phyloP scores from a whole-genome alignment of 202 grass and related monocot species.

The Sporobolus alterniflorus region DNA sequence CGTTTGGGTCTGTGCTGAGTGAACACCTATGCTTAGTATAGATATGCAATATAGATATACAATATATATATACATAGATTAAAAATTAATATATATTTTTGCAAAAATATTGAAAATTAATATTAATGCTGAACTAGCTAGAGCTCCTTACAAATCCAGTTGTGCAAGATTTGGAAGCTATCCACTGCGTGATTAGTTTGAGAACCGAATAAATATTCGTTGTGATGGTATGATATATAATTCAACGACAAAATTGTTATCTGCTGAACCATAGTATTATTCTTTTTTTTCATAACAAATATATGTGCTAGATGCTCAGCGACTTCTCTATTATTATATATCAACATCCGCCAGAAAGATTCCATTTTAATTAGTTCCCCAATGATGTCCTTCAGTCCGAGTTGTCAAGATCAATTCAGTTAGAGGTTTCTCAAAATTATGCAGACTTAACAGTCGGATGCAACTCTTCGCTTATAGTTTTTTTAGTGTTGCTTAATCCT shows the following conservation, averaged over 20 bases:
- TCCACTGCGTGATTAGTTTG: neutral
- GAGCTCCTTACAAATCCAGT: no score
- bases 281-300: neutral
- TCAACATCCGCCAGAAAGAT: neutral
- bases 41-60: no score
- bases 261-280: neutral
- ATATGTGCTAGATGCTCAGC: neutral
- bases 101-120: no score
- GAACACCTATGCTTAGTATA: no score
- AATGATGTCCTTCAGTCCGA: neutral
- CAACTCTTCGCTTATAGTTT: neutral
- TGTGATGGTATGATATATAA: neutral
- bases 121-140: no score
- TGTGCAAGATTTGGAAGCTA: neutral
- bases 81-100: no score
- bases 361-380: neutral
- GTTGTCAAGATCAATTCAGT: neutral
- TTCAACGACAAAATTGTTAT: neutral
- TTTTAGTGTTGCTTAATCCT: no score
- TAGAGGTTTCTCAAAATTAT: neutral
- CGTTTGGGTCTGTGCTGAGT: no score
- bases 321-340: neutral
- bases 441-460: no score
- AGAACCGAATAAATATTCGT: neutral
- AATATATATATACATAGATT: no score